A percentile compares a stretch with the other conserved stretches of the same genome.
phyloP scores from a whole-genome alignment of 1,284 basidiomycete species.

The Malassezia nana region DNA sequence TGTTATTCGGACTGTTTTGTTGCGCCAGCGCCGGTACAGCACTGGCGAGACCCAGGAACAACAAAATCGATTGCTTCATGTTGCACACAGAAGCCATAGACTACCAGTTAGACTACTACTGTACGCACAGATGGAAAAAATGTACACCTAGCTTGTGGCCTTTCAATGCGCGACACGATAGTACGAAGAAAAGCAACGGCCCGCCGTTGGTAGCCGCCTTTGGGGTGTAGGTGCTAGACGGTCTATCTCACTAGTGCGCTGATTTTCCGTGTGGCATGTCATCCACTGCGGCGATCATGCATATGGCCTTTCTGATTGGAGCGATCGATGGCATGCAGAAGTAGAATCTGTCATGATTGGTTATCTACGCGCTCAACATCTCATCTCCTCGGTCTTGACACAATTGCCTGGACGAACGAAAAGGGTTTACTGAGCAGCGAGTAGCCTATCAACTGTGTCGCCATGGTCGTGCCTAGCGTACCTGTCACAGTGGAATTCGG shows the following conservation, averaged over 20 bases:
- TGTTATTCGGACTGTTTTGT: constrained; percentile 17
- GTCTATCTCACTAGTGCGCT: not conserved
- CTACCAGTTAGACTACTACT: not conserved
- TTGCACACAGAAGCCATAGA: not conserved
- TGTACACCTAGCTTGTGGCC: not conserved
- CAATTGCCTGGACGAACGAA: not conserved
- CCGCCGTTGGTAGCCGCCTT: not conserved
- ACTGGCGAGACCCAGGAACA: constrained; percentile 17
- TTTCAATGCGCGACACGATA: not conserved
- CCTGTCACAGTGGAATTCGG: constrained; percentile 16
- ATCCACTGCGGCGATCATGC: not conserved
- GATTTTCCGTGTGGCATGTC: not conserved
- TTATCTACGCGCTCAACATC: not conserved
- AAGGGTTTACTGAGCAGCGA: not conserved
- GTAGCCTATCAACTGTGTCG: not conserved
- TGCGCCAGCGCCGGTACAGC: constrained; percentile 17
- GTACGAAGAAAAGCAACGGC: not conserved
- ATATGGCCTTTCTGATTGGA: not conserved
- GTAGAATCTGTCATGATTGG: not conserved
- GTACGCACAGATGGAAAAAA: not conserved
- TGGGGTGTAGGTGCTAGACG: not conserved
- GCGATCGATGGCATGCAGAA: not conserved
- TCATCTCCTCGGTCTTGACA: not conserved
- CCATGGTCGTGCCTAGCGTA: not conserved
- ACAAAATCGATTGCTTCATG: constrained; percentile 17